Evolutionary conservation across 495 filamentous ascomycete species (phyloP).

Genomic region (Sordaria brevicollis): DNA sequence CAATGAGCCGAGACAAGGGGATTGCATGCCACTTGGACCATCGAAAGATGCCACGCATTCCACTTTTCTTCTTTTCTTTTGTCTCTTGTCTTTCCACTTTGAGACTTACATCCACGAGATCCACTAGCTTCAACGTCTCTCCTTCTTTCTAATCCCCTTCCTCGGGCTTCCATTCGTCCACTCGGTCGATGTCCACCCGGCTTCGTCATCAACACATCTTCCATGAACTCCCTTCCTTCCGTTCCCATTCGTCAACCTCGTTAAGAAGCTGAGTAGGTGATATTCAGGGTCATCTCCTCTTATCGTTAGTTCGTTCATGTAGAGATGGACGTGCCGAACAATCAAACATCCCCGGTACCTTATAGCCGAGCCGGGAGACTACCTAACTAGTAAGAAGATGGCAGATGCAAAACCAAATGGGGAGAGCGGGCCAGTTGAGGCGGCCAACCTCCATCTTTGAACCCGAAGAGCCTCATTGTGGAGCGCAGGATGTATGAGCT

Average conservation of each 20-base stretch:
- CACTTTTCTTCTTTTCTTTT: neutral
- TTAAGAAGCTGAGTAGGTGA: neutral
- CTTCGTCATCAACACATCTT: neutral
- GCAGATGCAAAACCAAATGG: too few relatives aligned
- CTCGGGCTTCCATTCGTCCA: neutral
- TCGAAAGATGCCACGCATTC: neutral
- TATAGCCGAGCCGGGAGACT: neutral
- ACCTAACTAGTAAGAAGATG: neutral
- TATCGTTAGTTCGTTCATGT: neutral
- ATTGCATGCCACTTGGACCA: neutral
- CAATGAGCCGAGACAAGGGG: neutral
- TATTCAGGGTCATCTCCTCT: neutral
- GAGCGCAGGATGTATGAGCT: neutral
- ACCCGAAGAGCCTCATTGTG: neutral
- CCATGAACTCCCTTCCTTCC: neutral
- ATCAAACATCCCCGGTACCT: neutral
- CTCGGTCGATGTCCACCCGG: neutral
- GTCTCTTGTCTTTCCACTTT: neutral
- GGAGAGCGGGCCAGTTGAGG: neutral
- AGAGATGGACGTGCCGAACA: neutral
- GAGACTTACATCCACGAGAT: constrained; percentile 7
- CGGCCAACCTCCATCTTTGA: too few relatives aligned
- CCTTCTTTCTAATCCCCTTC: neutral
- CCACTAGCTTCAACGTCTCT: neutral
- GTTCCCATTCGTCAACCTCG: neutral